A percentile compares a stretch with the other conserved stretches of the same genome.
phyloP scores from a whole-genome alignment of 1,284 basidiomycete species.

The Ceratobasidium sp. region DNA sequence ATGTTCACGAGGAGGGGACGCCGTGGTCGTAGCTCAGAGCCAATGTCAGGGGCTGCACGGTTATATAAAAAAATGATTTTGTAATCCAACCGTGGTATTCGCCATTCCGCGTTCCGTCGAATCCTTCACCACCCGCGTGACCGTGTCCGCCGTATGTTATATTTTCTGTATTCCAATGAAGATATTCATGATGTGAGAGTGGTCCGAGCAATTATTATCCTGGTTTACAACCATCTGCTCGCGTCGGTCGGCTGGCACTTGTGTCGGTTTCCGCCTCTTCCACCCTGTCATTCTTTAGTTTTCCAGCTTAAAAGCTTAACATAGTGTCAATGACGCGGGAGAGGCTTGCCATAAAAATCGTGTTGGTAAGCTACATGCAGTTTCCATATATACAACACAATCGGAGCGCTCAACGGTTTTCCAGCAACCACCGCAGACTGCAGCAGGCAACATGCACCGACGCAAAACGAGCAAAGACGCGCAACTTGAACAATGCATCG shows the following conservation, averaged over 20 bases:
- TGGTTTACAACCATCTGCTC: conserved; percentile 31
- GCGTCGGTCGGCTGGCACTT: conserved; percentile 30
- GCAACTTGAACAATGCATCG: background rate
- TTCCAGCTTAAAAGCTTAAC: background rate
- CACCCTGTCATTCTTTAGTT: conserved; percentile 7
- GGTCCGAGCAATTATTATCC: background rate
- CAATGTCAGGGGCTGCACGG: too few relatives aligned
- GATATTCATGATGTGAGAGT: background rate
- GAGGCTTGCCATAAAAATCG: conserved; percentile 2
- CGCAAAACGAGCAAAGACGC: conserved; percentile 58
- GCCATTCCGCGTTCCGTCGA: too few relatives aligned
- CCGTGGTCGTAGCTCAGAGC: too few relatives aligned
- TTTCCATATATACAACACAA: background rate
- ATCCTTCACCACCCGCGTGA: too few relatives aligned
- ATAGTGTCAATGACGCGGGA: background rate
- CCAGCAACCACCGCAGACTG: conserved; percentile 5
- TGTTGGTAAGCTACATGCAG: background rate
- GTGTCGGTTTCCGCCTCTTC: background rate
- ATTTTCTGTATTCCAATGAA: conserved; percentile 38
- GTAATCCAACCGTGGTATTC: too few relatives aligned
- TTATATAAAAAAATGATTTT: too few relatives aligned
- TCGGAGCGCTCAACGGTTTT: background rate
- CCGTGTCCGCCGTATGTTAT: conserved; percentile 14
- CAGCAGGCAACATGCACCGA: conserved; percentile 53
- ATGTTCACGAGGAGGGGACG: too few relatives aligned